These are phyloP conservation scores for Cutaneotrichosporon sp. DNA, from an alignment of 1,284 basidiomycete genomes.

Conservation along the genomic window DNA sequence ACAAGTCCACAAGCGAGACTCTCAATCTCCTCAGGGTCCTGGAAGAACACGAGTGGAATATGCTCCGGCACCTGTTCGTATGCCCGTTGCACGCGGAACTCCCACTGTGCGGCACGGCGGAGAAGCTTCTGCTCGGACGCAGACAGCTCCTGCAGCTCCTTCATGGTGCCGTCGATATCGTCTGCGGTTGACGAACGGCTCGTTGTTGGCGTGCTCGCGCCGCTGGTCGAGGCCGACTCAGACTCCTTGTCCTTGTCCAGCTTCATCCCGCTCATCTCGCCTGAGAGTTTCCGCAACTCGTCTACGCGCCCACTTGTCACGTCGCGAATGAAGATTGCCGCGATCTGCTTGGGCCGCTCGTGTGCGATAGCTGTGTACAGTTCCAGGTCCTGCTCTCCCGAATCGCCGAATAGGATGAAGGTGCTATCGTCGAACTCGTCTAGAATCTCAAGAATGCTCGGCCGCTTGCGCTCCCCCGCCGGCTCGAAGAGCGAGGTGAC, in stretches of 20 bases:
- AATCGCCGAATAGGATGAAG: slow-evolving; percentile 81
- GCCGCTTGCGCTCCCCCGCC: slow-evolving; percentile 67
- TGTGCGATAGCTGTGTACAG: slow-evolving; percentile 67
- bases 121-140: slow-evolving; percentile 38
- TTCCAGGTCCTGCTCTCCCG: slow-evolving; percentile 83
- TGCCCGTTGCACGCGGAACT: slow-evolving; percentile 23
- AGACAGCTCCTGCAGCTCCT: slow-evolving; percentile 26
- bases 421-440: slow-evolving; percentile 65
- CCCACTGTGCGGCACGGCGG: slow-evolving; percentile 33
- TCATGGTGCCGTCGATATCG: slow-evolving; percentile 10
- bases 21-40: slow-evolving; percentile 31
- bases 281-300: slow-evolving; percentile 7
- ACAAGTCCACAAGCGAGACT: slow-evolving; percentile 13
- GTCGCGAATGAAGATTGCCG: slow-evolving; percentile 72
- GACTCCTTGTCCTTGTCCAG: neutral
- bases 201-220: slow-evolving; percentile 6
- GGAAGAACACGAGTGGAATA: slow-evolving; percentile 29
- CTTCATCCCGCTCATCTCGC: neutral
- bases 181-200: neutral
- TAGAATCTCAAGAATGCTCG: slow-evolving; percentile 67
- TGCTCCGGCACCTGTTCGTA: slow-evolving; percentile 17
- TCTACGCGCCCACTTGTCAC: slow-evolving; percentile 50
- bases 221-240: neutral
- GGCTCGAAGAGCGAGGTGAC: slow-evolving; percentile 71
- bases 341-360: slow-evolving; percentile 56